phyloP scores from a whole-genome alignment of 805 yeast species.

The Suhomyces emberorum region DNA sequence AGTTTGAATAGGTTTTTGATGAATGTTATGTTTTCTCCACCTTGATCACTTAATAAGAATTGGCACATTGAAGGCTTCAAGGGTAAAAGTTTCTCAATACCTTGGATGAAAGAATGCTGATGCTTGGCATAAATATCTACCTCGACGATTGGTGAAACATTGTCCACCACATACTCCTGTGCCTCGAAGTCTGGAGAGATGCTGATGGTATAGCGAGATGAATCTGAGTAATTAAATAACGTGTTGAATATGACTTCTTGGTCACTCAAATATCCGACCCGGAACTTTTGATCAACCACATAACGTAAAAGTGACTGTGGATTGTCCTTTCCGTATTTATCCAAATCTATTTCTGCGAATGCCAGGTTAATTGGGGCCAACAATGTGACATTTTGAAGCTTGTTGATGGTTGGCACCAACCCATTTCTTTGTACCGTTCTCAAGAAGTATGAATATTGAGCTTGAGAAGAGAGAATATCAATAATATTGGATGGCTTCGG shows the following conservation, averaged over 20 bases:
- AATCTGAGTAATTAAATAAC: conserved; percentile 15
- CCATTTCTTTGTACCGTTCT: conserved; percentile 60
- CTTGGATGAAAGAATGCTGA: conserved; percentile 66
- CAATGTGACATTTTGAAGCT: conserved; percentile 61
- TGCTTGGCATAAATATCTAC: conserved; percentile 56
- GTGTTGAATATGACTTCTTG: conserved; percentile 28
- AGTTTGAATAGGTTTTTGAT: conserved; percentile 27
- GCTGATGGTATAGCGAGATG: conserved; percentile 17
- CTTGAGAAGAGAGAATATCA: conserved; percentile 66
- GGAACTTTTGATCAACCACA: conserved; percentile 30
- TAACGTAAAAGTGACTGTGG: conserved; percentile 22
- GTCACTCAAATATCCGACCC: conserved; percentile 27
- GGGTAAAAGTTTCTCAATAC: conserved; percentile 48
- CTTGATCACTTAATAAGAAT: conserved; percentile 27
- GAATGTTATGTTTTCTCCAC: conserved; percentile 24
- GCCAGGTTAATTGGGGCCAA: conserved; percentile 83
- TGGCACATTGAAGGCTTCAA: conserved; percentile 33
- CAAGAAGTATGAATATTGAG: conserved; percentile 63
- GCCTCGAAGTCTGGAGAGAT: conserved; percentile 25
- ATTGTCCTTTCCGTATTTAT: conserved; percentile 7
- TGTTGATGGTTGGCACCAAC: conserved; percentile 58
- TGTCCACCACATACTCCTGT: conserved; percentile 37
- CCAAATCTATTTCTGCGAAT: conserved; percentile 30
- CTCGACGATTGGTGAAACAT: conserved; percentile 50
- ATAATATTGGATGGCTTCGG: conserved; percentile 47